Percentiles rank a stretch among this genome's conserved stretches.
Conservation (phyloP, 345 rosid genomes). For the Murraya paniculata region DNA sequence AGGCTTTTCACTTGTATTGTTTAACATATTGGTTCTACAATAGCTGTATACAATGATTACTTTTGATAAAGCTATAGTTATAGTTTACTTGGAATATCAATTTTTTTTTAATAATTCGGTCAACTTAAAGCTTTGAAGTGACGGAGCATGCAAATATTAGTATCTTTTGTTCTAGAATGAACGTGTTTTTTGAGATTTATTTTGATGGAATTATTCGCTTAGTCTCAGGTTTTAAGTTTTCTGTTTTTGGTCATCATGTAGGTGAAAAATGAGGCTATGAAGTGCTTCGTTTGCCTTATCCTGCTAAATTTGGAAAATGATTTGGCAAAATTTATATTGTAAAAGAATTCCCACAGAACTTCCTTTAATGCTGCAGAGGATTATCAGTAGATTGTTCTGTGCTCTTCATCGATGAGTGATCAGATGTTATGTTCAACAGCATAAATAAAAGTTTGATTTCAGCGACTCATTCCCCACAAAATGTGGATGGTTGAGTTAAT, state of each 20-base stretch:
- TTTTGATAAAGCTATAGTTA: background rate
- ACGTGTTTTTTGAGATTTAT: background rate
- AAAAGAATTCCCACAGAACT: background rate
- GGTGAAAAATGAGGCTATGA: background rate
- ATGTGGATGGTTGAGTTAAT: slow-evolving; percentile 5
- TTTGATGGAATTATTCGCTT: background rate
- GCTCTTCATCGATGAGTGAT: background rate
- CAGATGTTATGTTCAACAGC: background rate
- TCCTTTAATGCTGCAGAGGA: background rate
- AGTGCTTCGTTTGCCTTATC: background rate
- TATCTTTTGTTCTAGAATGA: background rate
- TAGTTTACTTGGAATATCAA: background rate
- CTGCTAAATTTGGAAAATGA: background rate
- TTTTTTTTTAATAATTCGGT: background rate
- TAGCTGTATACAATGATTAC: background rate
- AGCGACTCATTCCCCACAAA: slow-evolving; percentile 8
- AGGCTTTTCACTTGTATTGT: background rate
- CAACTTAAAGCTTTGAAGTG: background rate
- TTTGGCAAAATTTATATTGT: background rate
- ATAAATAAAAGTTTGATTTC: slow-evolving; percentile 12
- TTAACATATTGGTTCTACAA: background rate
- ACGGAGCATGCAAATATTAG: background rate
- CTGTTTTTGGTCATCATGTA: background rate
- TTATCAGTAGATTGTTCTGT: background rate
- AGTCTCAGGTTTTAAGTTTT: background rate